Base-by-base conservation (phyloP, 768 basidiomycete genomes). In the Boletus subcaerulescens region DNA sequence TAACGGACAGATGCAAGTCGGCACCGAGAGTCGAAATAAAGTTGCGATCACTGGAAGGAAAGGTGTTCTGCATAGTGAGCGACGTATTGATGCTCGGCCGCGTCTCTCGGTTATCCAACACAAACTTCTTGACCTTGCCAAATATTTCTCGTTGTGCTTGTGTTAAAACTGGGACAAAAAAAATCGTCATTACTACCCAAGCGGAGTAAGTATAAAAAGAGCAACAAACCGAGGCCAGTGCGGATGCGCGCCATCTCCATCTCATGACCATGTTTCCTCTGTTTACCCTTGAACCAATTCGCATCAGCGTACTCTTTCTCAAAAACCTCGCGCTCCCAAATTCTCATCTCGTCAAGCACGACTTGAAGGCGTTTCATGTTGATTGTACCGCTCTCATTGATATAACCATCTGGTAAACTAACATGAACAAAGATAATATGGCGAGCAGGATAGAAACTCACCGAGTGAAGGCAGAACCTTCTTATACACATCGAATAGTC, bases 231-330 rank as follows among this genome's bases (percentile, higher is more conserved):
- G n/a, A 92, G 72, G 51, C 82, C 80, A 3, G 76, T 75, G 67
- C 75, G 80, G 67, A 77, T 85, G 64, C 72, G 77, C 29, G 77
- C 84, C 55, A 76, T 72, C 65, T 88, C 88, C 74, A 84, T 76
- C 60, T 84, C 83, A 56, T 83, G 80, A 42, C 81, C 71, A 63
- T 87, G 82, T 68, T 87, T 92, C 38, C 74, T 75, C 66, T 94
- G 93, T 75, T 98, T 97, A 13, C 94, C 92, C 73, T 93, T 95
- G 71, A 89, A 90, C 92, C 93, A 98, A 62, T 87, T 94, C 61
- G 84, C 58, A 67, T 98, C 96, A 8, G 87, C 84, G 60, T 87
- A 90, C 67, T 96, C 95, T 71, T 85, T 89, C 78, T 97, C 88
- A 59, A 96, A 99, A 3, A 91, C 79, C 53, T 96, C 94, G 52